These are phyloP conservation scores for Salix suchowensis DNA, from an alignment of 345 rosid genomes.

Conservation along the genomic window DNA sequence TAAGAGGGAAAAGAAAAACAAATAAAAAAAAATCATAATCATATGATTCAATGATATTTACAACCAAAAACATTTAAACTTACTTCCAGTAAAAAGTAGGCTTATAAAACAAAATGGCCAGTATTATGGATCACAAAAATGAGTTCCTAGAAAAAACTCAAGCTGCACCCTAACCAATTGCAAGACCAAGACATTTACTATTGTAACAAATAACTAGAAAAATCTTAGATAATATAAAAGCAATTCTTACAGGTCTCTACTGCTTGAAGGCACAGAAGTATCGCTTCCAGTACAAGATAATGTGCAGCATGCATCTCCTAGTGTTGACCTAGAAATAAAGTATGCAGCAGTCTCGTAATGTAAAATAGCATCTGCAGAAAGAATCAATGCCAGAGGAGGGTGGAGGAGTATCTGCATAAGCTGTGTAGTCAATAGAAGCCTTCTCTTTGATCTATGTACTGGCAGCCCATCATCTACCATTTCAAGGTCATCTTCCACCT, in stretches of 20 bases:
- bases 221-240: conserved; percentile 2
- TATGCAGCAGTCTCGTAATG: conserved; percentile 50
- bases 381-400: conserved; percentile 52
- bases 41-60: background rate
- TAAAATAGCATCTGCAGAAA: conserved; percentile 45
- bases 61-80: background rate
- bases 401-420: conserved; percentile 68
- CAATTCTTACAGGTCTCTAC: conserved; percentile 53
- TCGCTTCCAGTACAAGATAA: conserved; percentile 30
- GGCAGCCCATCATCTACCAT: conserved; percentile 44
- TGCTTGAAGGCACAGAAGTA: conserved; percentile 17
- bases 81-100: background rate
- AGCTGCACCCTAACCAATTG: background rate
- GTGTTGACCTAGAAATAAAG: conserved; percentile 46
- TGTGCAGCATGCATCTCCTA: conserved; percentile 71
- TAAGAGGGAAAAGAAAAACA: background rate
- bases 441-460: conserved; percentile 57
- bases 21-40: background rate
- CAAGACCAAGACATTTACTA: background rate
- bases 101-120: background rate
- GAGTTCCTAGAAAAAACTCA: background rate
- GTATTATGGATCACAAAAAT: background rate
- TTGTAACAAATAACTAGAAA: background rate
- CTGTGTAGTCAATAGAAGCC: conserved; percentile 68
- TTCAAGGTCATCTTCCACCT: conserved; percentile 64